Conservation (phyloP, 2,329 filamentous ascomycete species). For the Albifimbria verrucaria region DNA sequence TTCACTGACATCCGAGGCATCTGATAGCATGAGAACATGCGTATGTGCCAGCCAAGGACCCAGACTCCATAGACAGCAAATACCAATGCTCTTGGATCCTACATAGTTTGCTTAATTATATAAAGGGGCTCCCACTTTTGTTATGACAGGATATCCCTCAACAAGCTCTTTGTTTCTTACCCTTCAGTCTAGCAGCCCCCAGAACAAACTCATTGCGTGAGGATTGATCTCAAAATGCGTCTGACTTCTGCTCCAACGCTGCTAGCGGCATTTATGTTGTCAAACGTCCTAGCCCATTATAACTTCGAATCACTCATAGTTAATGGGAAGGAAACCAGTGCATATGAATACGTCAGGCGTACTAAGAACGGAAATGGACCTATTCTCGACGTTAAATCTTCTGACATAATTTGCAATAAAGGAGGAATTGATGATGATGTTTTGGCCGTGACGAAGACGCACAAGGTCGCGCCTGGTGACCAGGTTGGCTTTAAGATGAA, state of each 20-base stretch:
- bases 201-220: too few relatives aligned
- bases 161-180: too few relatives aligned
- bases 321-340: constrained; percentile 12
- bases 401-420: neutral
- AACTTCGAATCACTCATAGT: constrained; percentile 15
- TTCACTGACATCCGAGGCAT: too few relatives aligned
- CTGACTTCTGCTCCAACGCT: neutral
- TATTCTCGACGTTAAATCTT: neutral
- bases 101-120: too few relatives aligned
- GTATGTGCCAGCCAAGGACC: too few relatives aligned
- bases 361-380: constrained; percentile 9
- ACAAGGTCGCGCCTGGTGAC: neutral
- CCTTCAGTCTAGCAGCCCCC: too few relatives aligned
- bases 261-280: neutral
- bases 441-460: neutral
- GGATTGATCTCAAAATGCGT: too few relatives aligned
- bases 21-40: too few relatives aligned
- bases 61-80: too few relatives aligned
- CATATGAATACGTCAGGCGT: constrained; percentile 15
- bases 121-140: too few relatives aligned
- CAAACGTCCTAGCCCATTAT: constrained; percentile 13
- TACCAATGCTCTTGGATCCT: too few relatives aligned
- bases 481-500: constrained; percentile 1
- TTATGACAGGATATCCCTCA: too few relatives aligned
- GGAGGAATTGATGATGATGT: constrained; percentile 1